Conservation (phyloP, 2,329 filamentous ascomycete species). For the Trematosphaeria pertusa region DNA sequence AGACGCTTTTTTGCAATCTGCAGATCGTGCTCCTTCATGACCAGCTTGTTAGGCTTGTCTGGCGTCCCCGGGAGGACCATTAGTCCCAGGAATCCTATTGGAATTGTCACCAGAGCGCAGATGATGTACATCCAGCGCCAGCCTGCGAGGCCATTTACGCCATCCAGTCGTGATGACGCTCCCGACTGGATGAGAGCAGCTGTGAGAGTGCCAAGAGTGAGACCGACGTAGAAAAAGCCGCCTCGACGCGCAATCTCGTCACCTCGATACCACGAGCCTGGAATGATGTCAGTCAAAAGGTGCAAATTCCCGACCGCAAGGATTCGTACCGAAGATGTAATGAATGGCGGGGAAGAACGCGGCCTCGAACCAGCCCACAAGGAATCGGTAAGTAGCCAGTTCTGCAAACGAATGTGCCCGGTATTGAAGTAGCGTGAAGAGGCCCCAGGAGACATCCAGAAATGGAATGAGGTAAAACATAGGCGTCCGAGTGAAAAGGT, state of each 20-base stretch:
- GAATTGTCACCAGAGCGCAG: slow-evolving; percentile 61
- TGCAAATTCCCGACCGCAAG: no score
- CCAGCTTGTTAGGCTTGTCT: slow-evolving; percentile 56
- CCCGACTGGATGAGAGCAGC: slow-evolving; percentile 56
- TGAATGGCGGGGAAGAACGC: slow-evolving; percentile 49
- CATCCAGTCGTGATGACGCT: slow-evolving; percentile 61
- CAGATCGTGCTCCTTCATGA: slow-evolving; percentile 58
- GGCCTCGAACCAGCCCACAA: slow-evolving; percentile 62
- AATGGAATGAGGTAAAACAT: slow-evolving; percentile 61
- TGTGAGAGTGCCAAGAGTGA: slow-evolving; percentile 60
- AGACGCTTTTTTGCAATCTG: slow-evolving; percentile 56
- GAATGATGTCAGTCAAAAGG: slow-evolving; percentile 4
- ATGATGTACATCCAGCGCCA: slow-evolving; percentile 49
- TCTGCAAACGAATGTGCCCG: slow-evolving; percentile 58
- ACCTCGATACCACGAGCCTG: slow-evolving; percentile 59
- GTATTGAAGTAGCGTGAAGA: slow-evolving; percentile 65
- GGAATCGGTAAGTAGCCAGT: slow-evolving; percentile 60
- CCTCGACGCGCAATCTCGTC: slow-evolving; percentile 54
- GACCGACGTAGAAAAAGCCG: slow-evolving; percentile 60
- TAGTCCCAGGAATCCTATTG: slow-evolving; percentile 59
- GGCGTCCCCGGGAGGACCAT: slow-evolving; percentile 61
- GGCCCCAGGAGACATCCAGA: slow-evolving; percentile 62
- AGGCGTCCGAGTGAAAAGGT: slow-evolving; percentile 53
- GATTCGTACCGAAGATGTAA: slow-evolving; percentile 31
- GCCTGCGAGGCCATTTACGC: slow-evolving; percentile 47